Base-by-base conservation (phyloP, 1,284 basidiomycete species). In the Heterobasidion parviporum region DNA sequence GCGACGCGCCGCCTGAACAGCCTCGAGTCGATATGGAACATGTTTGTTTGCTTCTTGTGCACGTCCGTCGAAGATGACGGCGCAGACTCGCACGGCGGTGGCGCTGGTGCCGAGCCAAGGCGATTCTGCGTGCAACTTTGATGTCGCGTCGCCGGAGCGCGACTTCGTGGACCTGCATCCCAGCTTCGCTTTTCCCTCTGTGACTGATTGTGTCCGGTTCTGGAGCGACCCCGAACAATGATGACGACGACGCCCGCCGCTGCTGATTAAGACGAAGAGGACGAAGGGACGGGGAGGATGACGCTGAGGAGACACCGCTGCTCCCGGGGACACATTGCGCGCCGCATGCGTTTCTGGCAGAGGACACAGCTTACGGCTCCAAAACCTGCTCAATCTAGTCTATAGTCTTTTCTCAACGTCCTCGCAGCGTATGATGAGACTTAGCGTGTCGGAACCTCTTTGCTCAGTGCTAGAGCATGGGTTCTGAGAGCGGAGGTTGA, bases 281-380 rank as follows among this genome's bases (percentile, higher is more conserved):
- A 44, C 20, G 62, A 62, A 26, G 62, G 65, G 14, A 59, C n/a
- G 54, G 61, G 14, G 60, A 59, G 26, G 51, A 50, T 12, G 60
- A 59, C 0, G 62, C 45, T 1, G 61, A 60, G 6, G 36, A 35
- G 2, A 62, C 61, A 5, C 57, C 53, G 35, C 71, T 87, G 1
- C 67, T 73, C 16, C 85, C 87, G 0, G 88, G 88, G 0, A 57
- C 84, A 1, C 89, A 90, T 63, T 79, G 83, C 8, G 87, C 88
- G 8, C 15, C 88, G 64, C 90, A 85, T 60, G 73, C 80, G 3
- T 89, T 90, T 61, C 80, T 83, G 52, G 77, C 86, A 0, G 86
- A 89, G 63, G 87, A 86, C 1, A 81, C 79, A n/a, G 83, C 87
- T 18, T 18, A 18, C 18, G 18, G 18, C 18, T 18, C 1, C 1